Conservation (phyloP, 2,329 filamentous ascomycete genomes). For the Colletotrichum musae region DNA sequence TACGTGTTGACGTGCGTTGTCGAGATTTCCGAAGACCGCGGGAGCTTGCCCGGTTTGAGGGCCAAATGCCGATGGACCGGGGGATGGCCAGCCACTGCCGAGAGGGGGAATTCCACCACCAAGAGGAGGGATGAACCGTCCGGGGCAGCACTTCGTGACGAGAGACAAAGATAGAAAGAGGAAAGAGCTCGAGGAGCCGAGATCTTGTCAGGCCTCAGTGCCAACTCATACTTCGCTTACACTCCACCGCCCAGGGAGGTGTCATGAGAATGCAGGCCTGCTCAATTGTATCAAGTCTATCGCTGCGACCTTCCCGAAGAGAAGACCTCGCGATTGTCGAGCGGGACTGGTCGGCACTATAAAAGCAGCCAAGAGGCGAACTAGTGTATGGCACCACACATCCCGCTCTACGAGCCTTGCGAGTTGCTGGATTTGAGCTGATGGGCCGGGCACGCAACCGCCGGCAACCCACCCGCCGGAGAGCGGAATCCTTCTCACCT, state of each 20-base stretch:
- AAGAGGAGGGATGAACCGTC: neutral
- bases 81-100: conserved; percentile 28
- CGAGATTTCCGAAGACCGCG: neutral
- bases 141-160: neutral
- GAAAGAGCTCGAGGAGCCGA: neutral
- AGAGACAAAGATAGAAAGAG: neutral
- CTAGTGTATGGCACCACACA: neutral
- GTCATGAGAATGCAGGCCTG: neutral
- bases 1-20: neutral
- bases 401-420: neutral
- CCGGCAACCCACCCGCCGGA: too few relatives aligned
- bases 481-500: conserved; percentile 35
- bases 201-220: neutral
- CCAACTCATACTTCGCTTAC: conserved; percentile 7
- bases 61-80: neutral
- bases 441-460: conserved; percentile 11
- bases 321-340: conserved; percentile 2
- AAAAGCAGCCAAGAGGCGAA: conserved; percentile 1
- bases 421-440: neutral
- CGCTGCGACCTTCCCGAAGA: conserved; percentile 22
- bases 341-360: neutral
- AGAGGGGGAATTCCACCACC: neutral
- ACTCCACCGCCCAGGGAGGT: too few relatives aligned
- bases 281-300: conserved; percentile 8
- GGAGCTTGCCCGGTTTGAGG: neutral